Evolutionary conservation across 768 basidiomycete genomes (phyloP).

Genomic region (Mycena vitilis): DNA sequence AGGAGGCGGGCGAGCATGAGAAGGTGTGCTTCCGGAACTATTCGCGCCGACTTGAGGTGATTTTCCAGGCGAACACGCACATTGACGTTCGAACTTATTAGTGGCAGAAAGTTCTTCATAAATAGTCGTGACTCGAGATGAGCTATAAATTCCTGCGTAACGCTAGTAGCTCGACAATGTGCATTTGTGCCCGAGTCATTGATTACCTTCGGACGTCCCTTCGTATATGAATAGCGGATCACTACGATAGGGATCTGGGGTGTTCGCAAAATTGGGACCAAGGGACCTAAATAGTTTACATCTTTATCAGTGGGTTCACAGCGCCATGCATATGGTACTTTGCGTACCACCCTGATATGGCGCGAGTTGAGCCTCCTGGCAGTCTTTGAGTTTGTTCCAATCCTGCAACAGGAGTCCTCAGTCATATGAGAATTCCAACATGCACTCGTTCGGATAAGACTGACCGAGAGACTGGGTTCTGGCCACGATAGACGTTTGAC

Average conservation of each 20-base stretch:
- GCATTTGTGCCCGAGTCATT: too few relatives aligned
- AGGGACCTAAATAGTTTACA: slow-evolving; percentile 18
- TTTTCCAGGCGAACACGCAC: slow-evolving; percentile 31
- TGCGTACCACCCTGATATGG: slow-evolving; percentile 23
- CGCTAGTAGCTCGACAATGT: too few relatives aligned
- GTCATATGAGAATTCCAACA: not conserved
- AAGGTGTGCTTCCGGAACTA: slow-evolving; percentile 33
- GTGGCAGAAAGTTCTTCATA: slow-evolving; percentile 31
- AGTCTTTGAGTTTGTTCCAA: slow-evolving; percentile 23
- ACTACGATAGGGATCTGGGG: slow-evolving; percentile 35
- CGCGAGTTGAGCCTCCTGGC: slow-evolving; percentile 32
- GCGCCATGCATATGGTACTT: not conserved
- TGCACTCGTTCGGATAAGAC: not conserved
- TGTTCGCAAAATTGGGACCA: slow-evolving; percentile 35
- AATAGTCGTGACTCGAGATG: slow-evolving; percentile 33
- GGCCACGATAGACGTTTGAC: slow-evolving; percentile 37
- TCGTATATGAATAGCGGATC: slow-evolving; percentile 36
- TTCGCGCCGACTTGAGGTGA: slow-evolving; percentile 22
- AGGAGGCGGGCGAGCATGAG: slow-evolving; percentile 38
- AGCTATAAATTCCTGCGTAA: slow-evolving; percentile 24
- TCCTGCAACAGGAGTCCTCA: slow-evolving; percentile 14
- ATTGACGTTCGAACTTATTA: slow-evolving; percentile 6
- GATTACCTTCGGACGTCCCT: slow-evolving; percentile 32
- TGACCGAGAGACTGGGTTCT: slow-evolving; percentile 24
- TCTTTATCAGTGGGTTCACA: not conserved